These are phyloP conservation scores for Pichia thaimueangensis DNA, from an alignment of 805 yeast species.

Conservation along the genomic window DNA sequence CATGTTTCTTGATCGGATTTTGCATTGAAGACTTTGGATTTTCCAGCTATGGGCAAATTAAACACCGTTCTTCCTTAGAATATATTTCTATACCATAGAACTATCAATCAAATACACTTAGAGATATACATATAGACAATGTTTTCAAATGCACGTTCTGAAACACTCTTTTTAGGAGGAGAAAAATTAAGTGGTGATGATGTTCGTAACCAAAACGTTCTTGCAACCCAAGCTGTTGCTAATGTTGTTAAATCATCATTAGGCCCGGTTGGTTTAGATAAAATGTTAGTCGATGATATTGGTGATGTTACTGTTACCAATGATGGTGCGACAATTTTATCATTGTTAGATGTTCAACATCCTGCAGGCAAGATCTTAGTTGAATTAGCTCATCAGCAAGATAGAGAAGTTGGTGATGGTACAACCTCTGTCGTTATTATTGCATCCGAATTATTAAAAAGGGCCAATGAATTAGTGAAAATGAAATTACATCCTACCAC, in stretches of 20 bases:
- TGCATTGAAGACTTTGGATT: too few relatives aligned
- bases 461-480: slow-evolving; percentile 90
- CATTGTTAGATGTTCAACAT: slow-evolving; percentile 90
- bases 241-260: slow-evolving; percentile 84
- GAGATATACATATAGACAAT: slow-evolving; percentile 24
- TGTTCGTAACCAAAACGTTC: slow-evolving; percentile 89
- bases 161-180: slow-evolving; percentile 91
- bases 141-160: slow-evolving; percentile 79
- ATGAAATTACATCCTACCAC: slow-evolving; percentile 97
- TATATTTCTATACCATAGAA: too few relatives aligned
- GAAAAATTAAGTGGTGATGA: slow-evolving; percentile 95
- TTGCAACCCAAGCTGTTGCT: slow-evolving; percentile 86
- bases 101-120: too few relatives aligned
- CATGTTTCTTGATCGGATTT: too few relatives aligned
- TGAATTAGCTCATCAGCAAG: slow-evolving; percentile 97
- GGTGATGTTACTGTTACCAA: slow-evolving; percentile 98
- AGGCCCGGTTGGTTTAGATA: slow-evolving; percentile 98
- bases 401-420: slow-evolving; percentile 92
- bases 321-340: slow-evolving; percentile 95
- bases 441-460: slow-evolving; percentile 84
- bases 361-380: slow-evolving; percentile 98
- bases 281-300: slow-evolving; percentile 97
- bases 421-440: slow-evolving; percentile 94
- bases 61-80: too few relatives aligned
- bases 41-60: too few relatives aligned